phyloP scores from a whole-genome alignment of 805 yeast species.

The Candida montana region DNA sequence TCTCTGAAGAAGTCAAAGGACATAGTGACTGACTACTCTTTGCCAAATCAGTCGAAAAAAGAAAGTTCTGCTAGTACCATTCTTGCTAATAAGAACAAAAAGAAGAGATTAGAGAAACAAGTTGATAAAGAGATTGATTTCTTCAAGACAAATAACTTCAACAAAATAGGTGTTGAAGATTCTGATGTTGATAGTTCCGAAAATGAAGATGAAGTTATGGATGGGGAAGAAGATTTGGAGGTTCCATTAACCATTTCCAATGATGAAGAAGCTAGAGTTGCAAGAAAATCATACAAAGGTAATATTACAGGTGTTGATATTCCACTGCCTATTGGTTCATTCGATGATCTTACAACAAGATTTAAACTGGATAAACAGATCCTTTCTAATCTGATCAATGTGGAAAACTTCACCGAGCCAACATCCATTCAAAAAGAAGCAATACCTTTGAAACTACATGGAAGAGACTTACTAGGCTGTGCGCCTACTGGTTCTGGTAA shows the following conservation, averaged over 20 bases:
- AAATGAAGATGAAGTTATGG: constrained; percentile 21
- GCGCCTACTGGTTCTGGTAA: constrained; percentile 99
- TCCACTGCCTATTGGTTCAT: constrained; percentile 89
- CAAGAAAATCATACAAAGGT: constrained; percentile 56
- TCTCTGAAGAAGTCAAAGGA: constrained; percentile 51
- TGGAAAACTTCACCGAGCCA: constrained; percentile 74
- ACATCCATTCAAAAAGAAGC: constrained; percentile 92
- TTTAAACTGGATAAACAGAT: constrained; percentile 54
- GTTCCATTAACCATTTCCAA: constrained; percentile 42
- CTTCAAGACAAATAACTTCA: constrained; percentile 53
- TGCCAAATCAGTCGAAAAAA: constrained; percentile 17
- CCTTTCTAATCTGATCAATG: constrained; percentile 55
- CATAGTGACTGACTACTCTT: constrained; percentile 23
- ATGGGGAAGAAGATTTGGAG: constrained; percentile 27
- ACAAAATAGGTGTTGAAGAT: constrained; percentile 22
- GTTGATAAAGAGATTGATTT: constrained; percentile 78
- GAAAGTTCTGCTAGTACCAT: constrained; percentile 11
- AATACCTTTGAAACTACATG: constrained; percentile 65
- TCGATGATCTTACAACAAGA: constrained; percentile 69
- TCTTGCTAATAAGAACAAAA: constrained; percentile 27
- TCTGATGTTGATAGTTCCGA: constrained; percentile 23
- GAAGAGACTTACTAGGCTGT: constrained; percentile 81
- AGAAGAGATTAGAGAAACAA: constrained; percentile 38
- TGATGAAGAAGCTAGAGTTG: constrained; percentile 51
- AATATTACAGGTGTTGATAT: constrained; percentile 80